phyloP scores from a whole-genome alignment of 805 yeast species.

The Wickerhamomyces ciferrii region DNA sequence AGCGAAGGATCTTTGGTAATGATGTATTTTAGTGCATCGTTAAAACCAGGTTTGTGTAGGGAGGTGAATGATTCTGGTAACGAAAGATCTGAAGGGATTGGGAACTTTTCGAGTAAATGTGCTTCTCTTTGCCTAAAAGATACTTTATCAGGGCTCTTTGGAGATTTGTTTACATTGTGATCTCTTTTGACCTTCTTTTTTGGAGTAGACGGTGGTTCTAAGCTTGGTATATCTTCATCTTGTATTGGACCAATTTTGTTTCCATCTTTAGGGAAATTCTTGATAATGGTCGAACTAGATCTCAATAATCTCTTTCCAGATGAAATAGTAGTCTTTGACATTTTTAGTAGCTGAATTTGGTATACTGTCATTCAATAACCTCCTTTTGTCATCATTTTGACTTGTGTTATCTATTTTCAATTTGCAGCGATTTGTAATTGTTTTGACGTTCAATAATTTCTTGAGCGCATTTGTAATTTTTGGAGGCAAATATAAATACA shows the following conservation, averaged over 20 bases:
- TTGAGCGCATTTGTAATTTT: background rate
- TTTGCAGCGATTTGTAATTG: background rate
- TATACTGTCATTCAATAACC: no score
- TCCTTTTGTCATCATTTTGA: no score
- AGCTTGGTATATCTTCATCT: slow-evolving; percentile 2
- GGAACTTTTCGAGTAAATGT: slow-evolving; percentile 6
- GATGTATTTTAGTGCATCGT: slow-evolving; percentile 27
- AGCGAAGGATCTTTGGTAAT: slow-evolving; percentile 32
- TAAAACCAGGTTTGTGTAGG: slow-evolving; percentile 27
- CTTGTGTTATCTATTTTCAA: background rate
- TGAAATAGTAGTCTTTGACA: background rate
- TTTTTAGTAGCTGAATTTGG: background rate
- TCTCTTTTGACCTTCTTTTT: slow-evolving; percentile 3
- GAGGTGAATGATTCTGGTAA: slow-evolving; percentile 21
- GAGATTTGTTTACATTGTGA: background rate
- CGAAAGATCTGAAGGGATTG: slow-evolving; percentile 8
- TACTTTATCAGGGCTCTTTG: slow-evolving; percentile 1
- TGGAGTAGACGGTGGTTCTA: slow-evolving; percentile 3
- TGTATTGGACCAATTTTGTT: background rate
- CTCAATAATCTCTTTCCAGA: background rate
- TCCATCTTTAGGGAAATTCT: background rate
- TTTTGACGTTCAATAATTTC: background rate
- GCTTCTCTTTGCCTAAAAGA: slow-evolving; percentile 9
- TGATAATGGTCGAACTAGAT: background rate
- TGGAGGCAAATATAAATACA: background rate